phyloP scores from a whole-genome alignment of 2,329 filamentous ascomycete species.

The Fusarium virguliforme region DNA sequence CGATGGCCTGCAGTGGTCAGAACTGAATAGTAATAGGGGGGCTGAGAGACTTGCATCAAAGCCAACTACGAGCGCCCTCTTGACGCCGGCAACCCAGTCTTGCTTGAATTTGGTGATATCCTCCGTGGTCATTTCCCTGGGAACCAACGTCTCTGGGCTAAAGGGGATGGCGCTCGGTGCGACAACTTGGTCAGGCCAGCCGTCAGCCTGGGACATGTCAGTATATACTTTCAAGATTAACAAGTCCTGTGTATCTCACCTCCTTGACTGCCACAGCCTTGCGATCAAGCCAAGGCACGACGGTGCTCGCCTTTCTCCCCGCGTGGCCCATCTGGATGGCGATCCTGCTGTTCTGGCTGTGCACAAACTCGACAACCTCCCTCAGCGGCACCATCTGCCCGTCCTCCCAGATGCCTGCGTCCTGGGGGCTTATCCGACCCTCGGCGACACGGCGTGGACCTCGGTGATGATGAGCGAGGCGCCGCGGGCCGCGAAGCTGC shows the following conservation, averaged over 20 bases:
- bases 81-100: slow-evolving; percentile 43
- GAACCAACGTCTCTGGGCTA: slow-evolving; percentile 41
- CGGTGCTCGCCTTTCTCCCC: slow-evolving; percentile 69
- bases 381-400: slow-evolving; percentile 74
- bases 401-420: slow-evolving; percentile 80
- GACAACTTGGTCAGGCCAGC: slow-evolving; percentile 49
- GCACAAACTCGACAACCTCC: slow-evolving; percentile 74
- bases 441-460: slow-evolving; percentile 76
- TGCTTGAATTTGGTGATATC: slow-evolving; percentile 48
- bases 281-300: slow-evolving; percentile 48
- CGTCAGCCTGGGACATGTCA: slow-evolving; percentile 35
- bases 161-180: slow-evolving; percentile 44
- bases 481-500: slow-evolving; percentile 57
- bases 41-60: slow-evolving; percentile 37
- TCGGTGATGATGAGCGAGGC: slow-evolving; percentile 77
- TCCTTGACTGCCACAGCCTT: slow-evolving; percentile 47
- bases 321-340: slow-evolving; percentile 80
- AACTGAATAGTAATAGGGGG: background rate
- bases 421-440: slow-evolving; percentile 81
- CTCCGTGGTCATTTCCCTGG: slow-evolving; percentile 45
- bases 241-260: slow-evolving; percentile 10
- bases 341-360: slow-evolving; percentile 74
- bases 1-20: slow-evolving; percentile 39
- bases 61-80: slow-evolving; percentile 41
- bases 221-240: background rate